phyloP scores from a whole-genome alignment of 1,139 yeast species.

The Wickerhamiella infanticola region DNA sequence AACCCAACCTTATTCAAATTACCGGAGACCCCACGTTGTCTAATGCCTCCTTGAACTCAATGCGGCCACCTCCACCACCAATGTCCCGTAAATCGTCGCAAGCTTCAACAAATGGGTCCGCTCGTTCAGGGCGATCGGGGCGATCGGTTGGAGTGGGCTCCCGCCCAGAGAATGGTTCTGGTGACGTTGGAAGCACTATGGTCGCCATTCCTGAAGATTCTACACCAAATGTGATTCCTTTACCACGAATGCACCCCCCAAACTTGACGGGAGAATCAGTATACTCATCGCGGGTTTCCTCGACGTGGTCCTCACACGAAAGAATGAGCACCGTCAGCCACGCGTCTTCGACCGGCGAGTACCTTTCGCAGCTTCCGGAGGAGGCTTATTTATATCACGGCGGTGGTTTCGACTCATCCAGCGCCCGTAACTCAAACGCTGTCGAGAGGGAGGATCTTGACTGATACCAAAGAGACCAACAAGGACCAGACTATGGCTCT shows the following conservation, averaged over 20 bases:
- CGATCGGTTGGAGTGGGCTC: neutral
- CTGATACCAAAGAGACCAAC: too few relatives aligned
- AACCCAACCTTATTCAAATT: conserved; percentile 22
- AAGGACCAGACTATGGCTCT: too few relatives aligned
- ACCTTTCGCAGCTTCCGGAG: conserved; percentile 13
- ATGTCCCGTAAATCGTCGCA: neutral
- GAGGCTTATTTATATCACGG: conserved; percentile 11
- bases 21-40: conserved; percentile 5
- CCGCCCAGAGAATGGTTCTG: neutral
- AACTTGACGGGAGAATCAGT: neutral
- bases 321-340: conserved; percentile 4
- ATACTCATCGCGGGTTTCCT: neutral
- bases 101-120: neutral
- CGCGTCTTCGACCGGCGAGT: conserved; percentile 10
- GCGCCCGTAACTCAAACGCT: too few relatives aligned
- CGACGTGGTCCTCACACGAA: neutral
- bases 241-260: neutral
- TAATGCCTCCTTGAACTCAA: neutral
- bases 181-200: conserved; percentile 7
- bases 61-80: neutral
- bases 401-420: conserved; percentile 1
- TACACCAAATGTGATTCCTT: neutral
- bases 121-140: neutral
- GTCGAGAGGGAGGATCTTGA: too few relatives aligned
- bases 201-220: conserved; percentile 8